Evolutionary conservation across 75 land plant genomes (phyloP).

Genomic region (Picea sitchensis): DNA sequence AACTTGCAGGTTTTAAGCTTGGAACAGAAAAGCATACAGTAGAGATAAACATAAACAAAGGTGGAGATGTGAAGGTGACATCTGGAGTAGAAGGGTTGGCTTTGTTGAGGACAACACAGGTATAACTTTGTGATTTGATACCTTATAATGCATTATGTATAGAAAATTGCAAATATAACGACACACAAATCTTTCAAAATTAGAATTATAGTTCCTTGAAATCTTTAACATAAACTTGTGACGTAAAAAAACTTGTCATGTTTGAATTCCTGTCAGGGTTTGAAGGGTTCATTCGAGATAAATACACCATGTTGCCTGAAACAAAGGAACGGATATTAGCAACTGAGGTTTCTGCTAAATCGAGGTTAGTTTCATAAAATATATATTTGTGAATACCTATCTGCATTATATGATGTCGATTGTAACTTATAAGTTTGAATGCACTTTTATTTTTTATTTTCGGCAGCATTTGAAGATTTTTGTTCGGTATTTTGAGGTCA

Average conservation of each 20-base stretch:
- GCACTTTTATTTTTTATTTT: too few relatives aligned
- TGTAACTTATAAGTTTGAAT: too few relatives aligned
- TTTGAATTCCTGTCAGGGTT: slow-evolving; percentile 70
- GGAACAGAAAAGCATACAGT: slow-evolving; percentile 84
- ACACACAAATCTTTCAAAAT: not conserved
- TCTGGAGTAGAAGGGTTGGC: slow-evolving; percentile 83
- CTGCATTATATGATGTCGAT: too few relatives aligned
- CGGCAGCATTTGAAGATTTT: too few relatives aligned
- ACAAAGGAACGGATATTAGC: slow-evolving; percentile 90
- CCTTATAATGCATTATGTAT: too few relatives aligned
- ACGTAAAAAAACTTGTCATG: not conserved
- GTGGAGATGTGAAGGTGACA: slow-evolving; percentile 37
- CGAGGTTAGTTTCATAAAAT: slow-evolving; percentile 53
- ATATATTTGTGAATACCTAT: too few relatives aligned
- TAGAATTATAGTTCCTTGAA: not conserved
- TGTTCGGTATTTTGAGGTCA: too few relatives aligned
- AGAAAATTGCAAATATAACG: not conserved
- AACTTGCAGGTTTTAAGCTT: slow-evolving; percentile 80
- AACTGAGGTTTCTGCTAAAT: slow-evolving; percentile 71
- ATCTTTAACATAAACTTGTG: not conserved
- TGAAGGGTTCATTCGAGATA: slow-evolving; percentile 87
- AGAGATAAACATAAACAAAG: slow-evolving; percentile 63
- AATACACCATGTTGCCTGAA: slow-evolving; percentile 80
- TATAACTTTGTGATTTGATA: slow-evolving; percentile 14
- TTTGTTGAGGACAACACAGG: slow-evolving; percentile 91